Percentiles rank a stretch among this genome's conserved stretches.
phyloP scores from a whole-genome alignment of 1,284 basidiomycete genomes.

The Cryptococcus maquisensis region DNA sequence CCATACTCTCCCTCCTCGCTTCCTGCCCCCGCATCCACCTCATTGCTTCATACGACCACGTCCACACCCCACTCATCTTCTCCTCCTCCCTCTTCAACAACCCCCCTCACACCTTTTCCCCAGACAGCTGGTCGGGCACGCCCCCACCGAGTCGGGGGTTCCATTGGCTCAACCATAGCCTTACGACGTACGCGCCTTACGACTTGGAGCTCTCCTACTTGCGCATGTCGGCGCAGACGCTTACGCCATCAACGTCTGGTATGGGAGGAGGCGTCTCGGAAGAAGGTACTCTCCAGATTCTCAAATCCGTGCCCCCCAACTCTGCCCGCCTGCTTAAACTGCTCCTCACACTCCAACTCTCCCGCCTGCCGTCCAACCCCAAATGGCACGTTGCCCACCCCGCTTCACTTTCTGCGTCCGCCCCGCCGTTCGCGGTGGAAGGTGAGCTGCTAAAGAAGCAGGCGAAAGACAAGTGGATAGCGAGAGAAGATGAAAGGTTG shows the following conservation, averaged over 20 bases:
- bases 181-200: slow-evolving; percentile 76
- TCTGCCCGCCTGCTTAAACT: slow-evolving; percentile 73
- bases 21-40: slow-evolving; percentile 69
- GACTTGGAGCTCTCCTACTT: slow-evolving; percentile 64
- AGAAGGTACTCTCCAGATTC: slow-evolving; percentile 74
- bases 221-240: slow-evolving; percentile 25
- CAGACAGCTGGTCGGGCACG: slow-evolving; percentile 17
- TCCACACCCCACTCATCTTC: slow-evolving; percentile 73
- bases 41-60: slow-evolving; percentile 76
- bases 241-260: slow-evolving; percentile 19
- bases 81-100: slow-evolving; percentile 38
- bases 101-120: slow-evolving; percentile 21
- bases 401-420: slow-evolving; percentile 6
- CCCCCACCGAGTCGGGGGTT: slow-evolving; percentile 54
- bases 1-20: slow-evolving; percentile 65
- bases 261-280: slow-evolving; percentile 58
- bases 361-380: slow-evolving; percentile 52
- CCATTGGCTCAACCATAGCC: slow-evolving; percentile 81
- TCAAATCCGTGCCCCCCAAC: slow-evolving; percentile 78
- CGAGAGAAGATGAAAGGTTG: slow-evolving; percentile 77
- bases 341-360: slow-evolving; percentile 63
- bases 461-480: slow-evolving; percentile 67
- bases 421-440: slow-evolving; percentile 45
- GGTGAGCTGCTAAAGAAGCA: slow-evolving; percentile 41
- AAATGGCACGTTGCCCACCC: slow-evolving; percentile 16